Conservation (phyloP, 169 alveolate genomes). For the Plasmodium gaboni region DNA sequence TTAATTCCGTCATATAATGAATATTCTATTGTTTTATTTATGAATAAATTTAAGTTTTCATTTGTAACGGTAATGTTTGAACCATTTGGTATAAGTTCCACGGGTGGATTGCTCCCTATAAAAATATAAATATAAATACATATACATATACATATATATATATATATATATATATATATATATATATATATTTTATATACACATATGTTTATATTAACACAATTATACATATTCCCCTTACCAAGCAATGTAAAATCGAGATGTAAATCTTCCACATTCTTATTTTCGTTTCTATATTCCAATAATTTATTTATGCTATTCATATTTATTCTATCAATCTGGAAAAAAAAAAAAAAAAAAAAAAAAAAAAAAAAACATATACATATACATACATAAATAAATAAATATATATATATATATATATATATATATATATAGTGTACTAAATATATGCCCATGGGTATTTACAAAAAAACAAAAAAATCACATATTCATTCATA, state of each 20-base stretch:
- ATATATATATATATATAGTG: not conserved
- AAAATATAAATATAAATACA: slow-evolving; percentile 3
- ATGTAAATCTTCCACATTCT: slow-evolving; percentile 66
- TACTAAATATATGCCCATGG: not conserved
- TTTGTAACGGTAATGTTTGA: slow-evolving; percentile 69
- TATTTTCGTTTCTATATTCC: slow-evolving; percentile 52
- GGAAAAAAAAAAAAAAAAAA: not conserved
- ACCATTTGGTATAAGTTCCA: slow-evolving; percentile 80
- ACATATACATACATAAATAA: not conserved
- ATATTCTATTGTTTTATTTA: slow-evolving; percentile 72
- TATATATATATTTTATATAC: slow-evolving; percentile 6
- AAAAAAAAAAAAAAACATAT: not conserved
- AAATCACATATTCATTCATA: not conserved
- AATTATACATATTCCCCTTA: slow-evolving; percentile 14
- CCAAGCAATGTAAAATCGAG: slow-evolving; percentile 75
- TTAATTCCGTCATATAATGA: slow-evolving; percentile 81
- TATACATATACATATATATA: slow-evolving; percentile 17
- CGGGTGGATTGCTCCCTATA: slow-evolving; percentile 73
- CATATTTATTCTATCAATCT: slow-evolving; percentile 72
- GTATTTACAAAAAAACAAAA: not conserved
- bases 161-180: slow-evolving; percentile 24
- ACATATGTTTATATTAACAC: not conserved
- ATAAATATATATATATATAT: too few species aligned
- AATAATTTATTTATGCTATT: slow-evolving; percentile 70
- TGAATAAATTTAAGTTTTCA: slow-evolving; percentile 78